phyloP scores from a whole-genome alignment of 1,139 yeast genomes.

The Kodamaea suecica region DNA sequence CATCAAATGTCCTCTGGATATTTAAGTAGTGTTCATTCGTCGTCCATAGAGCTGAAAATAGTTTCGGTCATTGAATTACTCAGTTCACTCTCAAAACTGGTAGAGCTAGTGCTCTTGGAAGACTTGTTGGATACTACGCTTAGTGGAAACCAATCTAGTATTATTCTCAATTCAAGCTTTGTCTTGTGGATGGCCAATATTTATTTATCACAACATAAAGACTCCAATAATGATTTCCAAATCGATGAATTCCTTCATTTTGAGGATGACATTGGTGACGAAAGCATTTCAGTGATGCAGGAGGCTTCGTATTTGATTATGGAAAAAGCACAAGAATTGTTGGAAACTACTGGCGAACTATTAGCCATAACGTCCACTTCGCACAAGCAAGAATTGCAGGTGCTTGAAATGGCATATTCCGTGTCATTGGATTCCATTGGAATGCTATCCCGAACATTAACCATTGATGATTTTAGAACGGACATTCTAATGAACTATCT shows the following conservation, averaged over 20 bases:
- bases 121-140: slow-evolving; percentile 10
- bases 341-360: slow-evolving; percentile 16
- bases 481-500: slow-evolving; percentile 33
- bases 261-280: slow-evolving; percentile 15
- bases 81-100: slow-evolving; percentile 5
- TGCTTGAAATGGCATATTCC: slow-evolving; percentile 24
- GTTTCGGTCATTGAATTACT: slow-evolving; percentile 9
- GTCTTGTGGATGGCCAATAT: slow-evolving; percentile 33
- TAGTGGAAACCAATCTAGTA: background rate
- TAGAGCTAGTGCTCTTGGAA: slow-evolving; percentile 10
- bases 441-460: slow-evolving; percentile 20
- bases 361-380: slow-evolving; percentile 5
- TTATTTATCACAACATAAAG: slow-evolving; percentile 12
- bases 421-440: slow-evolving; percentile 35
- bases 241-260: slow-evolving; percentile 25
- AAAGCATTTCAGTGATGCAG: slow-evolving; percentile 11
- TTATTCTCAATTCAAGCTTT: slow-evolving; percentile 11
- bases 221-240: slow-evolving; percentile 4
- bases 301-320: slow-evolving; percentile 23
- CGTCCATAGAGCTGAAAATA: slow-evolving; percentile 10
- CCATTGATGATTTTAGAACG: slow-evolving; percentile 28
- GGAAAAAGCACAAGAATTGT: slow-evolving; percentile 27
- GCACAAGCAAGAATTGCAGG: background rate
- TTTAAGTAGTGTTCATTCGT: slow-evolving; percentile 10
- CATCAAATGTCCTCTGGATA: slow-evolving; percentile 5